These are phyloP conservation scores for Scheffersomyces coipomensis DNA, from an alignment of 805 yeast species.

Conservation along the genomic window DNA sequence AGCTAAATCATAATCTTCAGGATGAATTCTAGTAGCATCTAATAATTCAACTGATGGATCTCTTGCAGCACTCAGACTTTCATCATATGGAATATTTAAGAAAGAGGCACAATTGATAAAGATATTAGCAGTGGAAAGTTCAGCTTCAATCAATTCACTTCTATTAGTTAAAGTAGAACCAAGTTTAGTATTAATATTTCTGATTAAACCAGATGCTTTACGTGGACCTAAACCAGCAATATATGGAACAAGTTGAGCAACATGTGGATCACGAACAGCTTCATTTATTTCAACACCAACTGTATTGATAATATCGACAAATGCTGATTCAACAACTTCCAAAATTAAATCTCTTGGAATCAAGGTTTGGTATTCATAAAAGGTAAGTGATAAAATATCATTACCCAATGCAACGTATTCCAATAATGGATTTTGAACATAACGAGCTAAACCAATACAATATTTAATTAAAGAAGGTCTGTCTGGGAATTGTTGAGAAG, in stretches of 20 bases:
- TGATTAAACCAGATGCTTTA: constrained; percentile 83
- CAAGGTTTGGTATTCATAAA: constrained; percentile 72
- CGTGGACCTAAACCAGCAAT: constrained; percentile 95
- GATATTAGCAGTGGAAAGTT: constrained; percentile 72
- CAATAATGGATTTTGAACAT: constrained; percentile 86
- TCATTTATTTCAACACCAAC: constrained; percentile 94
- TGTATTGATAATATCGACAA: constrained; percentile 86
- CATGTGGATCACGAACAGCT: constrained; percentile 73
- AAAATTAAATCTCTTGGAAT: constrained; percentile 61
- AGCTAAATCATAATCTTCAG: constrained; percentile 95
- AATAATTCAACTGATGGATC: constrained; percentile 73
- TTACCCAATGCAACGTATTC: constrained; percentile 82
- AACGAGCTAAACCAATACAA: constrained; percentile 87
- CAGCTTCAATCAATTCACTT: constrained; percentile 80
- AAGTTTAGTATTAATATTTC: constrained; percentile 64
- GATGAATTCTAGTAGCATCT: constrained; percentile 96
- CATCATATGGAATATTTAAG: constrained; percentile 70
- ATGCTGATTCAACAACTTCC: constrained; percentile 72
- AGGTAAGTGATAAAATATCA: constrained; percentile 65
- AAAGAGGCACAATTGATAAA: constrained; percentile 93
- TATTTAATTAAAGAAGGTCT: constrained; percentile 78
- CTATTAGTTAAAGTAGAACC: constrained; percentile 66
- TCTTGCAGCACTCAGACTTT: constrained; percentile 47
- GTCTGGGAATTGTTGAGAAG: constrained; percentile 77
- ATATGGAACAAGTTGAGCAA: constrained; percentile 70